These are phyloP conservation scores for Tulasnella sp. DNA, from an alignment of 768 basidiomycete species.

Conservation along the genomic window DNA sequence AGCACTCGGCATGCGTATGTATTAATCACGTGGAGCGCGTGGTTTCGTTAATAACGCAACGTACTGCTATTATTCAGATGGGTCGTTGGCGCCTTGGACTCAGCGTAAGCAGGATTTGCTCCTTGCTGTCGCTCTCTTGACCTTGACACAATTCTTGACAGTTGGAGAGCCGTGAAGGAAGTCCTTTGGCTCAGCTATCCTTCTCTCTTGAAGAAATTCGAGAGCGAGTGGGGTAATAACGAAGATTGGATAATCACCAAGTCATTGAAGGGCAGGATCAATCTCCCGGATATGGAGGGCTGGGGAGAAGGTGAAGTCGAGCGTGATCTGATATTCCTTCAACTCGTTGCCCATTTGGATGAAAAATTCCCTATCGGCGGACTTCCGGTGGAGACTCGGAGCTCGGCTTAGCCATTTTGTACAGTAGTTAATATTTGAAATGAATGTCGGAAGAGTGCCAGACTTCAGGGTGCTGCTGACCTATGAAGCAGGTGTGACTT, in stretches of 20 bases:
- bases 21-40: background rate
- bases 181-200: constrained; percentile 23
- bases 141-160: background rate
- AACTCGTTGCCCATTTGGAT: background rate
- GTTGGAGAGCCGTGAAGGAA: constrained; percentile 34
- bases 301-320: background rate
- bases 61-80: constrained; percentile 30
- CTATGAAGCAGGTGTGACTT: too few species aligned
- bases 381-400: background rate
- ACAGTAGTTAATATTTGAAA: background rate
- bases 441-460: background rate
- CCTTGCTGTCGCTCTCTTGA: background rate
- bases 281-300: background rate
- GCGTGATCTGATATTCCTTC: background rate
- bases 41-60: background rate
- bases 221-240: constrained; percentile 36
- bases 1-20: constrained; percentile 40
- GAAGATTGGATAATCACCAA: constrained; percentile 30
- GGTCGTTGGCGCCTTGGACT: constrained; percentile 43
- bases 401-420: background rate
- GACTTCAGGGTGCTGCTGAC: background rate
- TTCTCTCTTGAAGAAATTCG: constrained; percentile 30
- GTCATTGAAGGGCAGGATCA: background rate
- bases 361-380: background rate
- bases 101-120: constrained; percentile 33